Percentiles rank a stretch among this genome's conserved stretches.
Evolutionary conservation across 257 asterid species (phyloP).

Genomic region (Solanum microdontum): DNA sequence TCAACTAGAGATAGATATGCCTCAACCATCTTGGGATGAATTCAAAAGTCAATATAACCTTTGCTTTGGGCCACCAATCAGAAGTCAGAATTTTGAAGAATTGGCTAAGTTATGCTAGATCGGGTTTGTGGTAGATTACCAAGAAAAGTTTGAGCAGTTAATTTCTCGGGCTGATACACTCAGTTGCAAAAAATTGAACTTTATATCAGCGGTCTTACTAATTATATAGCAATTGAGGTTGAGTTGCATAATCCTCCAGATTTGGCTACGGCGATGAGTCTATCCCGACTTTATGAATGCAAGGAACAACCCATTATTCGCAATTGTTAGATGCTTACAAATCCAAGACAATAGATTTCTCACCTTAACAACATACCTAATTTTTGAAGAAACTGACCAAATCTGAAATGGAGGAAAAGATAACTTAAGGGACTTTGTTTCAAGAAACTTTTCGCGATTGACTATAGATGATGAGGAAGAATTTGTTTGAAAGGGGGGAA

Average conservation of each 20-base stretch:
- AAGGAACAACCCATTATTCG: neutral
- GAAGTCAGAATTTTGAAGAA: neutral
- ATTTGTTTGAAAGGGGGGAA: too few relatives aligned
- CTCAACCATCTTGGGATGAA: neutral
- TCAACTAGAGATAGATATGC: neutral
- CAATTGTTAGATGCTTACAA: neutral
- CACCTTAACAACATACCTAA: neutral
- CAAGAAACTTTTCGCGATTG: neutral
- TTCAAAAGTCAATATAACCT: neutral
- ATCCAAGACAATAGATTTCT: neutral
- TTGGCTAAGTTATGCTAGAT: neutral
- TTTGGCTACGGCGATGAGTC: too few relatives aligned
- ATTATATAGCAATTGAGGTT: neutral
- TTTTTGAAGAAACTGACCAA: neutral
- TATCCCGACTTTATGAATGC: too few relatives aligned
- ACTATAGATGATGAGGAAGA: neutral
- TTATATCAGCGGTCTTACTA: neutral
- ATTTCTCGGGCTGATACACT: neutral
- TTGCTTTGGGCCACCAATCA: neutral
- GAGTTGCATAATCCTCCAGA: too few relatives aligned
- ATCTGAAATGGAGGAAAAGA: neutral
- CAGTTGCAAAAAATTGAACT: neutral
- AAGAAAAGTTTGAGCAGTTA: neutral
- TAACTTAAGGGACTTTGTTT: neutral
- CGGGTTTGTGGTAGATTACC: neutral